Base-by-base conservation (phyloP, 2,329 filamentous ascomycete genomes). In the Xylaria polymorpha region DNA sequence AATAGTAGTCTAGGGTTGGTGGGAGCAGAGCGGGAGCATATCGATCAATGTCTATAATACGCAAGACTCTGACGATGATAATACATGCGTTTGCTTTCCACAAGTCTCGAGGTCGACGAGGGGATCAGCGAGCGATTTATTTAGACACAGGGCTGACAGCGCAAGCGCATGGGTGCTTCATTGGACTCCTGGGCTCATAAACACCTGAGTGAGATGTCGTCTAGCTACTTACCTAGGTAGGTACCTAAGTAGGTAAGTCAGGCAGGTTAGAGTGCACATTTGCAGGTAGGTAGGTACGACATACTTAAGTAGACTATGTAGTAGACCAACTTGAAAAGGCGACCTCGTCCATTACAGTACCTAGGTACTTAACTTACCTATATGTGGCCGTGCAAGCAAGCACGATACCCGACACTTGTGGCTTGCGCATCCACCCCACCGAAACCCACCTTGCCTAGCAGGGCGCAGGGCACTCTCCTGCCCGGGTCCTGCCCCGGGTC, bases 371-470 rank as follows among this genome's bases (percentile, higher is more conserved):
- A 35, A 35, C 18, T 15, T 48, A 18, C 25, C n/a, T 18, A 25
- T n/a, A 55, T 62, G 61, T 67, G 64, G 64, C 61, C 55, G 60
- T 64, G 59, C 56, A 20, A 12, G 18, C 22, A 44, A 12, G 15
- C 14, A 35, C 29, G 29, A 53, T 22, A 15, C 48, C 5, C 8
- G 12, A 4, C 9, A 39, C 25, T 18, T 41, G 59, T 71, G 66
- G 69, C 69, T 66, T 66, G 53, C 66, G 55, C 59, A 56, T 22
- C 8, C 14, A 32, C 50, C 32, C 56, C 44, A 18, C 60, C 18
- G 39, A 48, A 50, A 32, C 22, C 39, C 12, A 53, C 44, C 29
- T 22, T 20, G 29, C 48, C 51, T 55, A 10, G 6, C n/a, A 41
- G 20, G n/a, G 25, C 15, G 37, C 41, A 58, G 56, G 39, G 37